Percentiles rank a stretch among this genome's conserved stretches.
Conservation (phyloP, 2,329 filamentous ascomycete genomes). For the Phyllosticta citrichinensis region DNA sequence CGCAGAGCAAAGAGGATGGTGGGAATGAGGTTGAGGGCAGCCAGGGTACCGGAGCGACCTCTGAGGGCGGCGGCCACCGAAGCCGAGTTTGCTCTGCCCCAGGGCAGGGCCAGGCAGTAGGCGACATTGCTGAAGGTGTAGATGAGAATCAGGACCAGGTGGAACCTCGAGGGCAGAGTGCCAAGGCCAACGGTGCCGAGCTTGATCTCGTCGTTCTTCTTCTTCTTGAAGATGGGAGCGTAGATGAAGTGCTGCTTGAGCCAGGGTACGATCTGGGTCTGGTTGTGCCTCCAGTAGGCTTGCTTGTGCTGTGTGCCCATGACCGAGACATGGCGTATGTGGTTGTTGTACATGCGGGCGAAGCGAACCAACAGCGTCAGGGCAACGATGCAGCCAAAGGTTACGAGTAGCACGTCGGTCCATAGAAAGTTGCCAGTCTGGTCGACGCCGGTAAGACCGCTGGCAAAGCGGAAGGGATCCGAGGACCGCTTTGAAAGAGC, state of each 20-base stretch:
- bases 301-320: conserved; percentile 34
- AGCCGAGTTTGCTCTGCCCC: conserved; percentile 34
- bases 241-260: conserved; percentile 56
- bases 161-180: conserved; percentile 70
- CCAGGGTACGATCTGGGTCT: conserved; percentile 42
- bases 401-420: conserved; percentile 31
- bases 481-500: background rate
- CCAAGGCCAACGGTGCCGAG: conserved; percentile 62
- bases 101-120: conserved; percentile 64
- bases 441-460: conserved; percentile 39
- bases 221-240: conserved; percentile 61
- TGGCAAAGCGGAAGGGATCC: conserved; percentile 28
- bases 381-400: conserved; percentile 25
- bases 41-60: conserved; percentile 73
- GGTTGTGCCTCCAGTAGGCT: conserved; percentile 37
- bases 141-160: conserved; percentile 55
- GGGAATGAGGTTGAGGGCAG: conserved; percentile 84
- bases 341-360: conserved; percentile 31
- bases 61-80: conserved; percentile 71
- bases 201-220: conserved; percentile 68
- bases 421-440: conserved; percentile 39
- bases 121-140: conserved; percentile 67
- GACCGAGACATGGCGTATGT: conserved; percentile 36
- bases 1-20: conserved; percentile 80
- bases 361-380: conserved; percentile 33